phyloP scores from a whole-genome alignment of 2,329 filamentous ascomycete genomes.

The Sarocladium kiliense region DNA sequence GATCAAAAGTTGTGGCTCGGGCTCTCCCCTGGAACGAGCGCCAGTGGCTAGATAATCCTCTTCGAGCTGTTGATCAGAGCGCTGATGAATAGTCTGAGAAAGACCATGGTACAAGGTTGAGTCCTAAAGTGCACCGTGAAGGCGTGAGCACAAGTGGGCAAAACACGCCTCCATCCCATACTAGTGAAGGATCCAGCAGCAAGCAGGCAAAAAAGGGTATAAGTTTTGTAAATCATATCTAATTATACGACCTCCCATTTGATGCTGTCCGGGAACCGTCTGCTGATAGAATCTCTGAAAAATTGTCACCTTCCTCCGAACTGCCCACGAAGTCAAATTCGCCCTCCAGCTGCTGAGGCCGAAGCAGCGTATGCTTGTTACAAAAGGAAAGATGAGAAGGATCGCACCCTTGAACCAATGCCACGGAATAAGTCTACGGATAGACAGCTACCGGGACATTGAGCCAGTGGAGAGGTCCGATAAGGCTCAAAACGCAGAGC shows the following conservation, averaged over 20 bases:
- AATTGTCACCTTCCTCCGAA: conserved; percentile 13
- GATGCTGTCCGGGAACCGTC: conserved; percentile 5
- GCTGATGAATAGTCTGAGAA: background rate
- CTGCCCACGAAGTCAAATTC: conserved; percentile 14
- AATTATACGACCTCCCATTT: background rate
- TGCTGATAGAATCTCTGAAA: conserved; percentile 1
- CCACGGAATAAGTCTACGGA: background rate
- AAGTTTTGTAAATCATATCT: conserved; percentile 8
- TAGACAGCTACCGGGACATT: background rate
- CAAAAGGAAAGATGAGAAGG: conserved; percentile 17
- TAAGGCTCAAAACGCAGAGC: background rate
- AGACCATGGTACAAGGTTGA: too few relatives aligned
- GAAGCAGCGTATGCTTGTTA: conserved; percentile 29
- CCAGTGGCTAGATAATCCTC: conserved; percentile 41
- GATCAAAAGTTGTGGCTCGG: conserved; percentile 73
- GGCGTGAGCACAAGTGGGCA: too few relatives aligned
- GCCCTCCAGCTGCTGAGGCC: conserved; percentile 7
- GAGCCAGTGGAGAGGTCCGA: background rate
- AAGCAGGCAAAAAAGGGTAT: conserved; percentile 9
- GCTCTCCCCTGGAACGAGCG: conserved; percentile 47
- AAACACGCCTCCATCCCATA: too few relatives aligned
- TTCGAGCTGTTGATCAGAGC: conserved; percentile 25
- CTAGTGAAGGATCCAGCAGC: background rate
- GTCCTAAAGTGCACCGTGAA: too few relatives aligned
- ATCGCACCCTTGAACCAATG: background rate